Evolutionary conservation across 352 stramenopile species (phyloP).

Genomic region (Phytopythium litorale): DNA sequence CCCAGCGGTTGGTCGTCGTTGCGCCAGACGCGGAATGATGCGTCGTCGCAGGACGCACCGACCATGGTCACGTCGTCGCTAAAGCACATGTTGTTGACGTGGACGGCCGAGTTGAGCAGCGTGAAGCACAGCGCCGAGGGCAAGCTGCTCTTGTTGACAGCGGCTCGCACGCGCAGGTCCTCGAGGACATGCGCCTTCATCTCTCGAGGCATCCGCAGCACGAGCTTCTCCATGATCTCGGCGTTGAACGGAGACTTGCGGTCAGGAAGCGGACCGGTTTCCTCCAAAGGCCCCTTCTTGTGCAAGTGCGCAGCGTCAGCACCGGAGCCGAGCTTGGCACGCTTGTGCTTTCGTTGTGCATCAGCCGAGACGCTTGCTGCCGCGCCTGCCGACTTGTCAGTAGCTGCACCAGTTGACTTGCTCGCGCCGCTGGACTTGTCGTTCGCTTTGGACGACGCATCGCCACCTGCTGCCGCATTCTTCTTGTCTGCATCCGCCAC

Average conservation of each 20-base stretch:
- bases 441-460: slow-evolving; percentile 10
- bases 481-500: slow-evolving; percentile 47
- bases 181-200: slow-evolving; percentile 71
- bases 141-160: slow-evolving; percentile 44
- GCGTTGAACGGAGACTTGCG: slow-evolving; percentile 64
- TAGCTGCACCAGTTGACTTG: slow-evolving; percentile 7
- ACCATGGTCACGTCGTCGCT: slow-evolving; percentile 78
- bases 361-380: slow-evolving; percentile 14
- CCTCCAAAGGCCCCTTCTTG: slow-evolving; percentile 54
- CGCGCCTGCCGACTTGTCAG: slow-evolving; percentile 13
- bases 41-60: slow-evolving; percentile 64
- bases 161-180: slow-evolving; percentile 49
- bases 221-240: slow-evolving; percentile 76
- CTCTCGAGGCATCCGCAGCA: slow-evolving; percentile 57
- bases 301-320: slow-evolving; percentile 11
- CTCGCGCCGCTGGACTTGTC: not conserved
- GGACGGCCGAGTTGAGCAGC: slow-evolving; percentile 67
- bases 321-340: slow-evolving; percentile 23
- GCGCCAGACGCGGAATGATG: slow-evolving; percentile 76
- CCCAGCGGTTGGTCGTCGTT: slow-evolving; percentile 77
- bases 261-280: slow-evolving; percentile 60
- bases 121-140: slow-evolving; percentile 78
- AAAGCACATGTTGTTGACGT: slow-evolving; percentile 83
- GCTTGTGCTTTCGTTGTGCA: slow-evolving; percentile 58
- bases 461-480: slow-evolving; percentile 13